Conservation (phyloP, 1,284 basidiomycete genomes). For the Irpex lacteus region DNA sequence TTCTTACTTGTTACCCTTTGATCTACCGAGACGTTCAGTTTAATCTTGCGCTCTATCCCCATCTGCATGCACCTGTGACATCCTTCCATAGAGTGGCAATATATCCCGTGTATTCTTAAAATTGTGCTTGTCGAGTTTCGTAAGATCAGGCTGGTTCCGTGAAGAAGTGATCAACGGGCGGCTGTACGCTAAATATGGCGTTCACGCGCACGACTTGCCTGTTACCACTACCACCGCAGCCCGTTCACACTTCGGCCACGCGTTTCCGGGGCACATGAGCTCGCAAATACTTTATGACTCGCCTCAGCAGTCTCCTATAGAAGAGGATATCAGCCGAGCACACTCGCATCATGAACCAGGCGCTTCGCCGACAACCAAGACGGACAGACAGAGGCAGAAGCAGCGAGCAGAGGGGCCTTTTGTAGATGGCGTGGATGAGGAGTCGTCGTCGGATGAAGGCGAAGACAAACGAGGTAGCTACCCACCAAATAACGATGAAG, state of each 20-base stretch:
- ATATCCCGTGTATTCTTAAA: neutral
- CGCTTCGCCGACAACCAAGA: constrained; percentile 5
- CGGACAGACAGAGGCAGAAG: constrained; percentile 15
- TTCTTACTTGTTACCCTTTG: neutral
- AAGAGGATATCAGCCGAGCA: constrained; percentile 43
- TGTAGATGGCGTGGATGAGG: constrained; percentile 6
- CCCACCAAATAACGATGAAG: constrained; percentile 64
- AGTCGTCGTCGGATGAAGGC: constrained; percentile 22
- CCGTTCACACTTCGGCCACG: neutral
- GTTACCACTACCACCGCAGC: constrained; percentile 2
- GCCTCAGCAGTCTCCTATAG: constrained; percentile 39
- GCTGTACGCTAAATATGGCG: neutral
- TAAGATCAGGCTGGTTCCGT: neutral
- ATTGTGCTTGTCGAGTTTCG: neutral
- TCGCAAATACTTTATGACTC: constrained; percentile 25
- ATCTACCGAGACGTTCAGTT: neutral
- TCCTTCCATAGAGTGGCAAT: neutral
- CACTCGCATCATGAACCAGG: constrained; percentile 26
- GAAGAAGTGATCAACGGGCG: neutral
- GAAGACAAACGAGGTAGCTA: constrained; percentile 39
- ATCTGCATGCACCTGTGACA: neutral
- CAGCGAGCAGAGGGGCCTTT: constrained; percentile 15
- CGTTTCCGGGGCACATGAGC: constrained; percentile 18
- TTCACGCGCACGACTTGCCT: constrained; percentile 1
- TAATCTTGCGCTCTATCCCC: neutral